Conservation (phyloP, 2,329 filamentous ascomycete genomes). For the Gnomoniopsis smithogilvyi region DNA sequence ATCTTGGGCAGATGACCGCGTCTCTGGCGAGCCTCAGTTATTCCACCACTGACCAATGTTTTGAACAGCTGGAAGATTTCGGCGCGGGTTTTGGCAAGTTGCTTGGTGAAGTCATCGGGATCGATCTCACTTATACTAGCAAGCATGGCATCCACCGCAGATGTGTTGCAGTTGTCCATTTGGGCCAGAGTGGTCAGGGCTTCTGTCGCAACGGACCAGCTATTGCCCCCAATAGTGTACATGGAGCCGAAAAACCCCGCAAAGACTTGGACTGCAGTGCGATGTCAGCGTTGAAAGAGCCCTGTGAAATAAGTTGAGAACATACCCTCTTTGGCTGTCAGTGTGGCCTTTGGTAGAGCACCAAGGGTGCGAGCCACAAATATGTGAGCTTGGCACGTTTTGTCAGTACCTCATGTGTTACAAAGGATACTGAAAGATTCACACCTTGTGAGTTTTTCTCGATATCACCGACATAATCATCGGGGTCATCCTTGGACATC, state of each 20-base stretch:
- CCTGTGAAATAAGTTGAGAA: background rate
- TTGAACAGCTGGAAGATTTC: conserved; percentile 9
- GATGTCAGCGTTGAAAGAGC: background rate
- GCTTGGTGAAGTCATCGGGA: conserved; percentile 11
- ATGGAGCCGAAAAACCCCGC: conserved; percentile 12
- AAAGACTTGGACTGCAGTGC: conserved; percentile 5
- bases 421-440: background rate
- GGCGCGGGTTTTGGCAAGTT: conserved; percentile 14
- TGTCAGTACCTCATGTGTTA: conserved; percentile 6
- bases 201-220: conserved; percentile 14
- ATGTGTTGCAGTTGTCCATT: conserved; percentile 12
- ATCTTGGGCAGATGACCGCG: conserved; percentile 33
- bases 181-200: conserved; percentile 9
- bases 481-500: background rate
- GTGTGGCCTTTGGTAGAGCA: conserved; percentile 37
- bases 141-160: conserved; percentile 9
- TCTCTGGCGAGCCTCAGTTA: conserved; percentile 17
- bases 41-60: background rate
- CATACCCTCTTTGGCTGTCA: conserved; percentile 1
- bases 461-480: background rate
- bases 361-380: conserved; percentile 54
- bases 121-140: conserved; percentile 5
- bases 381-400: conserved; percentile 41
- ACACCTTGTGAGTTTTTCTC: conserved; percentile 7
- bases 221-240: conserved; percentile 9